phyloP scores from a whole-genome alignment of 345 rosid genomes.

The Melastoma malabathricum region DNA sequence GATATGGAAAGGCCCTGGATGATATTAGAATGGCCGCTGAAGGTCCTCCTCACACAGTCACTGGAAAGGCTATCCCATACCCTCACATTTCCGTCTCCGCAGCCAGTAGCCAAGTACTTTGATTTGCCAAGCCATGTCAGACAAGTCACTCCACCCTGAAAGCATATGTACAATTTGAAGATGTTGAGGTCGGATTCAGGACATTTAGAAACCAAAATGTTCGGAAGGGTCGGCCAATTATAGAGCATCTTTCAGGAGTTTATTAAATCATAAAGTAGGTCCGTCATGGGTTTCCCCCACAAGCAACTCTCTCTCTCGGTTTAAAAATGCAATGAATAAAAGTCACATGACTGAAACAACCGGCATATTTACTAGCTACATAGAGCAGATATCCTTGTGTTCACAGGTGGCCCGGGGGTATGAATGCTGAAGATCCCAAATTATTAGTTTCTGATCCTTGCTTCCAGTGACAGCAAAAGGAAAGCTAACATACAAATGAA shows the following conservation, averaged over 20 bases:
- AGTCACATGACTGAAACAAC: not conserved
- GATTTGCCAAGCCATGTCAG: conserved; percentile 68
- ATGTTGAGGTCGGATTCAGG: no score
- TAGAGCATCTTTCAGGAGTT: no score
- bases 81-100: conserved; percentile 54
- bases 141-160: conserved; percentile 70
- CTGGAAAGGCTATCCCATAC: conserved; percentile 83
- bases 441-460: conserved; percentile 67
- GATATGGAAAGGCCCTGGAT: conserved; percentile 48
- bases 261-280: no score
- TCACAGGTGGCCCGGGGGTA: conserved; percentile 52
- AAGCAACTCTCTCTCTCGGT: no score
- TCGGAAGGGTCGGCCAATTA: no score
- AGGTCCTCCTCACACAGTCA: conserved; percentile 45
- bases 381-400: conserved; percentile 33
- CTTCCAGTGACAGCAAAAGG: conserved; percentile 84
- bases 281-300: no score
- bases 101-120: conserved; percentile 63
- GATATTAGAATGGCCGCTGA: conserved; percentile 48
- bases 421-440: conserved; percentile 81
- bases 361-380: not conserved
- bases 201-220: no score
- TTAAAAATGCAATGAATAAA: not conserved
- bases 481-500: conserved; percentile 17
- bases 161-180: no score